Base-by-base conservation (phyloP, 2,329 filamentous ascomycete genomes). In the Sarocladium kiliense region DNA sequence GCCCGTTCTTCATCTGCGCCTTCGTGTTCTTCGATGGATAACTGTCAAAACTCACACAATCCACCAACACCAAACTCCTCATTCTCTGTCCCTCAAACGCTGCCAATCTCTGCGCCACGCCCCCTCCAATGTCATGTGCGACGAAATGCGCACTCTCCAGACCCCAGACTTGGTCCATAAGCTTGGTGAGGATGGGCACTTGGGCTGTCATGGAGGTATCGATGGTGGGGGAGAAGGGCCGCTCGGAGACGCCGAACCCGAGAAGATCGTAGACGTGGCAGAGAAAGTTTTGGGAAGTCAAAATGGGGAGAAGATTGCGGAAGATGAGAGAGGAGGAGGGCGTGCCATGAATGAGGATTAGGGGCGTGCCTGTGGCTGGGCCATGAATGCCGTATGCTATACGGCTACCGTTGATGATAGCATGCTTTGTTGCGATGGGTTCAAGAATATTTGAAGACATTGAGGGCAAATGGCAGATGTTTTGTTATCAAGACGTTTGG, bases 281-380 rank as follows among this genome's bases (percentile, higher is more conserved):
- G 44, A 64, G 64, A 34, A 59, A 67, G 10, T 61, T 65, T 1
- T 58, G 39, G 2, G 54, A n/a, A 0, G 60, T 56, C 1, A 69
- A 60, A 1, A 53, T 50, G 0, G 66, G 65, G 11, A 64, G 21
- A 3, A 69, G 53, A n/a, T 64, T 63, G n/a, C 65, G 61, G 66
- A 64, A 70, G 3, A 70, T 69, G 1, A 69, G 62, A 2, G 67
- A 70, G 1, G 67, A 68, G 1, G 67, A 69, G 0, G 67, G 67
- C 0, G 67, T 70, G 44, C 67, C 67, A 37, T 70, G 68, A 16
- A 69, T 55, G 32, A 70, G 59, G 19, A 70, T 61, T 9, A 68
- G 55, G 6, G 65, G 66, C 1, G 60, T 55, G 9, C 64, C 64
- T 0, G 53, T 44, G 9, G 10, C 4, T 3, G 41, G 41, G 14